Evolutionary conservation across 176 grass and related monocot genomes (phyloP), one percentile per base, ranked within the genome.

Genomic region (Triticum monococcum): DNA sequence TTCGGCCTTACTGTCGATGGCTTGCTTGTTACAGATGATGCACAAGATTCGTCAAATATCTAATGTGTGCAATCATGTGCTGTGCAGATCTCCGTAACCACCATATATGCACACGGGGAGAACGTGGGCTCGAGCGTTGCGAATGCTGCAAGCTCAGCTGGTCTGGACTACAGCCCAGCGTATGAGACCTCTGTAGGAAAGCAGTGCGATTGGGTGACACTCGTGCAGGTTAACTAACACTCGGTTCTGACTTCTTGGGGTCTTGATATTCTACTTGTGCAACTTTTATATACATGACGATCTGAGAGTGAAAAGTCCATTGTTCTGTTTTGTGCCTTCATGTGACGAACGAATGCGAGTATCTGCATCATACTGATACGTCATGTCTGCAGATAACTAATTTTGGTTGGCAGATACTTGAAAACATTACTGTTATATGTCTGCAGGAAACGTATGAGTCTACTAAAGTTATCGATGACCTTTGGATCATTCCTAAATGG

Each of bases 401-500:
- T 76, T 68, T 54, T 81, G 18, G n/a, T 77, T 40, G 65, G 33
- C 9, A 73, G 37, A 84, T 91, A 36, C 31, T 61, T 76, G 26
- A 84, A 37, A 80, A 24, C 0, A 32, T 77, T 76, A 45, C 62
- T 91, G 23, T 78, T 71, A 22, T 77, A n/a, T 81, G 12, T 69
- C 9, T 81, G 79, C 84, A 93, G 96, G 90, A 94, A 87, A 84
- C 75, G 38, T 94, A 91, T 50, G 81, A 94, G 72, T 81, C 93
- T 5, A 96, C 86, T 71, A 86, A 94, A 86, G 86, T 96, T 13
- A 85, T 56, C 79, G 86, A 92, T 88, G 92, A 76, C 84, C 93
- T 98, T 64, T 98, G 96, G 96, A 86, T 98, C 60, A 89, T 98
- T 85, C 96, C 96, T n/a, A 86, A 91, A 86, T 96, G 96, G 96